phyloP scores from a whole-genome alignment of 768 basidiomycete genomes.

The Pleurotus cornucopiae region DNA sequence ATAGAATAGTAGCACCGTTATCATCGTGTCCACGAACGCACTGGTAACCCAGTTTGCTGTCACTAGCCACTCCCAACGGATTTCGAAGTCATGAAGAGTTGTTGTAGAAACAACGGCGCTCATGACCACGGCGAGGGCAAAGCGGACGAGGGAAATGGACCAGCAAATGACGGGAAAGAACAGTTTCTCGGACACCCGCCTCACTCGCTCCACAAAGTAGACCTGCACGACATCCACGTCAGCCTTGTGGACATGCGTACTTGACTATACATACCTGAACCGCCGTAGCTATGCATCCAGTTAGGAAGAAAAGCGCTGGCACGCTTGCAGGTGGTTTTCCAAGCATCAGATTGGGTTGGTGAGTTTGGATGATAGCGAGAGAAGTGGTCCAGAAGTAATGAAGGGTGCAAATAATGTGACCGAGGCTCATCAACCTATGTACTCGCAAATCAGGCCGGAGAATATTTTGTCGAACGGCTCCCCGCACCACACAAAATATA shows the following conservation, averaged over 20 bases:
- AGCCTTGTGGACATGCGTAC: no score
- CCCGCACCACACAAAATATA: no score
- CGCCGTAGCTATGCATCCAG: slow-evolving; percentile 23
- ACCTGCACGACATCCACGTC: background rate
- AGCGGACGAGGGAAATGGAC: slow-evolving; percentile 18
- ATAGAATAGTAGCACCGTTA: slow-evolving; percentile 26
- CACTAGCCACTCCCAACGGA: slow-evolving; percentile 25
- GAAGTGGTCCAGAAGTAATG: slow-evolving; percentile 26
- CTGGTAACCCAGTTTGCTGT: slow-evolving; percentile 23
- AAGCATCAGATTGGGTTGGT: slow-evolving; percentile 15
- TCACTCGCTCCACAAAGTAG: slow-evolving; percentile 27
- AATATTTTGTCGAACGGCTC: no score
- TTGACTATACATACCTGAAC: slow-evolving; percentile 20
- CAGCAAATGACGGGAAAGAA: slow-evolving; percentile 23
- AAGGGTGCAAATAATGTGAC: slow-evolving; percentile 21
- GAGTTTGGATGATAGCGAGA: slow-evolving; percentile 16
- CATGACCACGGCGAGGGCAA: slow-evolving; percentile 23
- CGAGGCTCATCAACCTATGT: slow-evolving; percentile 16
- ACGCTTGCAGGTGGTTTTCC: slow-evolving; percentile 16
- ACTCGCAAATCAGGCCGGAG: no score
- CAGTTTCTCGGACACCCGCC: slow-evolving; percentile 21
- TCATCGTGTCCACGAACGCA: slow-evolving; percentile 24
- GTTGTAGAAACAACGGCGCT: slow-evolving; percentile 17
- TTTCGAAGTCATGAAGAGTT: slow-evolving; percentile 12
- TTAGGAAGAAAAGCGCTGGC: slow-evolving; percentile 19